Evolutionary conservation across 352 stramenopile species (phyloP), one percentile per base, ranked within the genome.

Genomic region (Globisporangium parvum): DNA sequence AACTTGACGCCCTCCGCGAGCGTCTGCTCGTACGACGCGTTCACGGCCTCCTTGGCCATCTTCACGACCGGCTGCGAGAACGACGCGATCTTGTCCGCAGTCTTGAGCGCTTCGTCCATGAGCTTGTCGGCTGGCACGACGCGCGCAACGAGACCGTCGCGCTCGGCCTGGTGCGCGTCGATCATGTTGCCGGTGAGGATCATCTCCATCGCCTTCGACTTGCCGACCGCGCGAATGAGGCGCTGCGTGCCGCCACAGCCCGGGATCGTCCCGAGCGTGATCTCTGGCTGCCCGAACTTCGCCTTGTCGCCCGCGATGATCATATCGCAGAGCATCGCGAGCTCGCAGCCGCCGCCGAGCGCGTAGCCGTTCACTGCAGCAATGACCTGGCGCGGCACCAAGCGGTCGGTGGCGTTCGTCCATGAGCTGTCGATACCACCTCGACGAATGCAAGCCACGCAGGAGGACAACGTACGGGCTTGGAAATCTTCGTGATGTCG

Each of bases 271-370:
- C 97, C 97, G 17, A 99, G 81, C 57, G 94, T 98, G 67, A 99
- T 99, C 83, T 99, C 97, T 1, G 97, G 97, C 74, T 99, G 96
- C 28, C 95, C 97, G 70, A 99, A 99, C 73, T 98, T 97, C 52
- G 97, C 97, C 58, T 87, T 96, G 59, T 98, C 91, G 47, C 87
- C 84, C 15, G 96, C 97, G 49, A 99, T 88, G 58, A 99, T 96
- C 56, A 99, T 96, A 71, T 99, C 97, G 66, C 96, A 99, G 71
- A 98, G 97, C 97, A 99, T 99, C 31, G 97, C 97, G 23, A 99
- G 73, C 75, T 99, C 96, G 62, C 96, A 99, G 35, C 97, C 97
- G 51, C 97, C 97, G 41, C 97, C 97, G 15, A 99, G 78, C 11
- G 96, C 96, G 73, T 98, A 99, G 51, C 97, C 97, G 75, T 99